Conservation (phyloP, 768 basidiomycete genomes). For the Cystofilobasidium capitatum region DNA sequence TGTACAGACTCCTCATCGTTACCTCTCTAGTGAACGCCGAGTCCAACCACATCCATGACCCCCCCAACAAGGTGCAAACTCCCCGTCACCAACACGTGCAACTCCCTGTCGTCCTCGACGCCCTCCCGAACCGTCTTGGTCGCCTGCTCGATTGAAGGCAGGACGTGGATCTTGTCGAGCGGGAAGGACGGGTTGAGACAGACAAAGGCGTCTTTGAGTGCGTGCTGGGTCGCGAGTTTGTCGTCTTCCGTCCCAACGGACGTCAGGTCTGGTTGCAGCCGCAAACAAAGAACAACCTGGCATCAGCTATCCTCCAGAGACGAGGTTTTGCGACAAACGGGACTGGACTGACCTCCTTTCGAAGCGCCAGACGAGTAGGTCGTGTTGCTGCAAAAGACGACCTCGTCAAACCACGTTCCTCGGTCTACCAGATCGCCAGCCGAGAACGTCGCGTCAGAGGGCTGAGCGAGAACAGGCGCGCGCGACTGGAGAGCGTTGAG, state of each 20-base stretch:
- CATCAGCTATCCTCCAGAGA: constrained; percentile 11
- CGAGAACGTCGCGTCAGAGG: no score
- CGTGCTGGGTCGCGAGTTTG: constrained; percentile 62
- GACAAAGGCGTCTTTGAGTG: constrained; percentile 66
- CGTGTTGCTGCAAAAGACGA: constrained; percentile 92
- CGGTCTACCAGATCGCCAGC: not conserved
- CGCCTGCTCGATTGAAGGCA: constrained; percentile 83
- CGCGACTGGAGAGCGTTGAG: constrained; percentile 49
- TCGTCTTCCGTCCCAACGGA: constrained; percentile 55
- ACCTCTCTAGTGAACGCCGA: constrained; percentile 40
- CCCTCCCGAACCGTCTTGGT: constrained; percentile 51
- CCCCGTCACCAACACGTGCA: constrained; percentile 74
- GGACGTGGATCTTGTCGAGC: constrained; percentile 56
- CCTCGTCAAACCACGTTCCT: constrained; percentile 59
- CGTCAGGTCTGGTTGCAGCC: constrained; percentile 57
- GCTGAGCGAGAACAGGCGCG: not conserved
- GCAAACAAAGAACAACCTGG: not conserved
- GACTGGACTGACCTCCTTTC: constrained; percentile 63
- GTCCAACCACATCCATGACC: constrained; percentile 75
- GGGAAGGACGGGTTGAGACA: constrained; percentile 56
- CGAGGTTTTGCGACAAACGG: no score
- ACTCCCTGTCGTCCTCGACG: constrained; percentile 27
- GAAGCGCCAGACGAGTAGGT: constrained; percentile 82
- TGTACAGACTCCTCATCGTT: no score
- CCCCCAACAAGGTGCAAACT: constrained; percentile 92